phyloP scores from a whole-genome alignment of 257 asterid genomes.

The Solanum chmielewskii region DNA sequence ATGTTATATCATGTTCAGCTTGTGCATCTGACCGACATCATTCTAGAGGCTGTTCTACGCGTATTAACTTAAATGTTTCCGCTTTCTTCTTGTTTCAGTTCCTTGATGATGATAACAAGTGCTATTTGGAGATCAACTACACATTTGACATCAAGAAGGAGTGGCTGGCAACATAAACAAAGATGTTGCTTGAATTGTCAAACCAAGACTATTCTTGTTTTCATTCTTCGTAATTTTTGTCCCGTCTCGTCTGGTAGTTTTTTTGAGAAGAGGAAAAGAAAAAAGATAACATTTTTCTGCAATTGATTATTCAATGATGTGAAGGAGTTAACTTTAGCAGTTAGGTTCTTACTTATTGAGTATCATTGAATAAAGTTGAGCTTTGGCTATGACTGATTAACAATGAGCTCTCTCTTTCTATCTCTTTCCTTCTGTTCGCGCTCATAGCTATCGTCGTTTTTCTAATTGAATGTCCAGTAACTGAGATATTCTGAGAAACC shows the following conservation, averaged over 20 bases:
- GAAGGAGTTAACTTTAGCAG: neutral
- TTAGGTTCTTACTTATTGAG: neutral
- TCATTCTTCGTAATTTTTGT: neutral
- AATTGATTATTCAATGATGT: neutral
- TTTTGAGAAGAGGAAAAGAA: neutral
- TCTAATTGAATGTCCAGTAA: neutral
- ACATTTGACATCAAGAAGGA: conserved; percentile 60
- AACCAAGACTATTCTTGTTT: neutral
- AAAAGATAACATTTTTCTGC: neutral
- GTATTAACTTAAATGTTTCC: neutral
- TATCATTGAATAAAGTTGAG: neutral
- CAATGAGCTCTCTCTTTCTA: neutral
- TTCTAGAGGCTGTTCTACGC: neutral
- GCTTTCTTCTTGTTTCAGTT: conserved; percentile 22
- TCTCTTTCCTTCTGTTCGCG: neutral
- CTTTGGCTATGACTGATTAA: neutral
- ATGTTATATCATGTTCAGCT: neutral
- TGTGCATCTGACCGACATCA: neutral
- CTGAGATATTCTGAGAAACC: neutral
- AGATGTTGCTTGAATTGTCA: neutral
- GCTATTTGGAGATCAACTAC: conserved; percentile 56
- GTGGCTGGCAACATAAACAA: conserved; percentile 18
- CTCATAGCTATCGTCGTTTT: neutral
- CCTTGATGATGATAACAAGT: conserved; percentile 56
- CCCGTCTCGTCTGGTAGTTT: neutral